These are phyloP conservation scores for Viola pubescens DNA, from an alignment of 441 rosid genomes.

Conservation along the genomic window DNA sequence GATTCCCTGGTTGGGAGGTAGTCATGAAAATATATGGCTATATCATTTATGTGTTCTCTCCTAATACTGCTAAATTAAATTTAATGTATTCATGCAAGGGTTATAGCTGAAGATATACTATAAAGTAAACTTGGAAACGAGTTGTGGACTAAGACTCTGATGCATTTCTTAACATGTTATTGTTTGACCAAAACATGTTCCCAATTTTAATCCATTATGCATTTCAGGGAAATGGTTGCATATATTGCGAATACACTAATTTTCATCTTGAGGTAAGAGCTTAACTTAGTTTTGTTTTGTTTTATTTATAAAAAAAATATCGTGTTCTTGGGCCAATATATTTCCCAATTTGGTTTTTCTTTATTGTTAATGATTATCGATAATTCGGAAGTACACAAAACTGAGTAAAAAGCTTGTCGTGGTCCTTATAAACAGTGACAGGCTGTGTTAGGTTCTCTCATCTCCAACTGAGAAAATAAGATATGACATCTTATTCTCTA, in stretches of 20 bases:
- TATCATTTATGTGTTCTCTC: neutral
- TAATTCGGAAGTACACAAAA: neutral
- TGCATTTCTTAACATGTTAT: neutral
- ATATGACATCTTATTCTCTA: too few species aligned
- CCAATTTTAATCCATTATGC: conserved; percentile 5
- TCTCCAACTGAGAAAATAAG: too few species aligned
- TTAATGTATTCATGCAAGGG: neutral
- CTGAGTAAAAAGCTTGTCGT: neutral
- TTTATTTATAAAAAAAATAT: neutral
- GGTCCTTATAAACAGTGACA: too few species aligned
- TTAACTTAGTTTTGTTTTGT: neutral
- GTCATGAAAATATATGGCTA: too few species aligned
- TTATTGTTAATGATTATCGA: neutral
- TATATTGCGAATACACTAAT: conserved; percentile 89
- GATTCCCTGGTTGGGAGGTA: too few species aligned
- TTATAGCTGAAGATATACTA: neutral
- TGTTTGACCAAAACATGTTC: conserved; percentile 1
- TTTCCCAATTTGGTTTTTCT: too few species aligned
- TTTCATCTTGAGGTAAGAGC: conserved; percentile 74
- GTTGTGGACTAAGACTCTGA: neutral
- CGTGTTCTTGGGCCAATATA: too few species aligned
- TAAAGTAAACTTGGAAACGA: neutral
- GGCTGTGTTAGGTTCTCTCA: too few species aligned
- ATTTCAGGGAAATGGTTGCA: conserved; percentile 88
- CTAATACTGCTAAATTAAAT: neutral